These are phyloP conservation scores for Calonectria pauciramosa DNA, from an alignment of 2,329 filamentous ascomycete genomes.

Conservation along the genomic window DNA sequence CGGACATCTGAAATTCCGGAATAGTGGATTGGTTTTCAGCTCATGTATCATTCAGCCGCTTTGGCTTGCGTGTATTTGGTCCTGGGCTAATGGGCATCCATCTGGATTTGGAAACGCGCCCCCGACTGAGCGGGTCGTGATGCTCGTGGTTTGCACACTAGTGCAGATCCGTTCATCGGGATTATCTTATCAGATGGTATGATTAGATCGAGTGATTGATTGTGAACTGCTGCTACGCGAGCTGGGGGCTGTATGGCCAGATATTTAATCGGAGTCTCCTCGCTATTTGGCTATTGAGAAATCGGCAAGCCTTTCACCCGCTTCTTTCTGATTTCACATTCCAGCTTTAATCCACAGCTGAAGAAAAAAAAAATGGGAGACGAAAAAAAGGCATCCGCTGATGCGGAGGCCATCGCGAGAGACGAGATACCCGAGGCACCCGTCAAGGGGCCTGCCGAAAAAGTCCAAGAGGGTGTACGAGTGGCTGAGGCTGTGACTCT, in stretches of 20 bases:
- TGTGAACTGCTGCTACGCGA: background rate
- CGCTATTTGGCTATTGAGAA: background rate
- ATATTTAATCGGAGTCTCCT: background rate
- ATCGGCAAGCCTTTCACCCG: background rate
- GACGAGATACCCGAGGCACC: background rate
- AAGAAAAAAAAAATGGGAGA: background rate
- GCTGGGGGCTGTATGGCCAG: too few relatives aligned
- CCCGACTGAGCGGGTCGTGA: background rate
- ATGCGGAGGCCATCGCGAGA: background rate
- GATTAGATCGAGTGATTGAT: background rate
- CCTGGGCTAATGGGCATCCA: background rate
- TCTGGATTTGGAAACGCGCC: background rate
- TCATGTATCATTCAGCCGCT: background rate
- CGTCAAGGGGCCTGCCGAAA: background rate
- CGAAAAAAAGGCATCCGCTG: background rate
- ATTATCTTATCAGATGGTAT: slow-evolving; percentile 5
- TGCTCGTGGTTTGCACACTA: background rate
- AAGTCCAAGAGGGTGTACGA: slow-evolving; percentile 2
- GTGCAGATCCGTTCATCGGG: background rate
- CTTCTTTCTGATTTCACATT: background rate
- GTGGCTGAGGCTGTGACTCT: slow-evolving; percentile 12
- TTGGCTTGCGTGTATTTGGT: background rate
- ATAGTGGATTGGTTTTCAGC: background rate
- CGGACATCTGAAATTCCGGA: background rate
- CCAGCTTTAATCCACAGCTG: too few relatives aligned